Conservation (phyloP, 2,329 filamentous ascomycete genomes). For the Fusarium brevicatenulatum region DNA sequence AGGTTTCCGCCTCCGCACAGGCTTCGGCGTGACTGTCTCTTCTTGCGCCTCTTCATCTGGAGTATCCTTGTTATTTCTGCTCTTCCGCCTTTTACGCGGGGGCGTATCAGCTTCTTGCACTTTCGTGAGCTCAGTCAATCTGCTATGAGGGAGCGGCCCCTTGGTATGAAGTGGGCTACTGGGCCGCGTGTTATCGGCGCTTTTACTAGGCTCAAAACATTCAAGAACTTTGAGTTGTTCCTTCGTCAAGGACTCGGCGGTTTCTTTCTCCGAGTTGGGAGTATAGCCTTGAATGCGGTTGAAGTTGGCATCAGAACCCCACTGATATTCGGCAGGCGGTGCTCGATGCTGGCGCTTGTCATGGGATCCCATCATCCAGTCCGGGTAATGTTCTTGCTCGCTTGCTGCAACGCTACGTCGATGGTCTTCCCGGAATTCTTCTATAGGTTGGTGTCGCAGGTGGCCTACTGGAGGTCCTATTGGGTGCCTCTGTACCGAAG, state of each 20-base stretch:
- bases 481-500: constrained; percentile 39
- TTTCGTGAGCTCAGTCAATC: constrained; percentile 42
- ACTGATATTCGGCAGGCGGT: constrained; percentile 63
- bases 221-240: constrained; percentile 66
- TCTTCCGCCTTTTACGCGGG: constrained; percentile 65
- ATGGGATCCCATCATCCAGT: constrained; percentile 54
- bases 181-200: constrained; percentile 67
- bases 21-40: constrained; percentile 46
- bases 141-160: constrained; percentile 20
- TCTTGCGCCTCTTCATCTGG: constrained; percentile 55
- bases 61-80: constrained; percentile 58
- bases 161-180: constrained; percentile 60
- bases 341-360: constrained; percentile 46
- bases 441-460: constrained; percentile 55
- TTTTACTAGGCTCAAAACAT: constrained; percentile 66
- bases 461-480: constrained; percentile 53
- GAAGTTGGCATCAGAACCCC: constrained; percentile 77
- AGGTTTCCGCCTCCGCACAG: constrained; percentile 59
- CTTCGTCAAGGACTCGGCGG: constrained; percentile 65
- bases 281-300: constrained; percentile 66
- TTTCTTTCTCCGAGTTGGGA: constrained; percentile 65
- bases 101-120: constrained; percentile 55
- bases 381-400: constrained; percentile 52
- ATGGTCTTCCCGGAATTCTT: constrained; percentile 55
- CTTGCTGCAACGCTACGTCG: constrained; percentile 46